Percentiles rank a stretch among this genome's conserved stretches.
These are phyloP conservation scores for Aspergillus kassunensis DNA, from an alignment of 495 filamentous ascomycete species.

Conservation along the genomic window DNA sequence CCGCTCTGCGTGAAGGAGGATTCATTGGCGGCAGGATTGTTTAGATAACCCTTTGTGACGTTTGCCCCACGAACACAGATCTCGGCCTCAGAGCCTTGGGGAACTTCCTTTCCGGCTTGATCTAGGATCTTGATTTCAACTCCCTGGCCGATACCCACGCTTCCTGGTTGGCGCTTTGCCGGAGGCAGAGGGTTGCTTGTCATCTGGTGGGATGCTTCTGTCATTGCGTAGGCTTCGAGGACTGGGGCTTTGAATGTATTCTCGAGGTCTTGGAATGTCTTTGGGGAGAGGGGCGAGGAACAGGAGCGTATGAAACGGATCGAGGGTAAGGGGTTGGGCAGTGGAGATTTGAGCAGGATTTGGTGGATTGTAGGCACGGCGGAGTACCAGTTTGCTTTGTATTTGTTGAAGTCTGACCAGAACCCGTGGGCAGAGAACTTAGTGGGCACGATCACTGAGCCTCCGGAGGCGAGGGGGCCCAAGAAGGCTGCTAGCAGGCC, in stretches of 20 bases:
- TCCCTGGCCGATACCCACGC: constrained; percentile 74
- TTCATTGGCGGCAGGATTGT: constrained; percentile 69
- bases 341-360: constrained; percentile 68
- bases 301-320: constrained; percentile 88
- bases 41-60: constrained; percentile 77
- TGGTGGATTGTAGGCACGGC: constrained; percentile 88
- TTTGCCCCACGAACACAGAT: constrained; percentile 77
- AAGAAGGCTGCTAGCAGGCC: constrained; percentile 76
- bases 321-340: constrained; percentile 58
- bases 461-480: constrained; percentile 65
- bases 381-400: constrained; percentile 84
- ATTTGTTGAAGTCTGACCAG: constrained; percentile 66
- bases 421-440: constrained; percentile 81
- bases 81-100: constrained; percentile 65
- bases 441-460: constrained; percentile 67
- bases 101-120: constrained; percentile 54
- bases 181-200: constrained; percentile 80
- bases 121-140: constrained; percentile 77
- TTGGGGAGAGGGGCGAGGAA: constrained; percentile 74
- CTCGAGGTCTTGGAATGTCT: constrained; percentile 71
- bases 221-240: constrained; percentile 89
- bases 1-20: constrained; percentile 64
- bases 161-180: constrained; percentile 67
- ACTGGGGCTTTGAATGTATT: constrained; percentile 69
- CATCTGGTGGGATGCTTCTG: constrained; percentile 86